These are phyloP conservation scores for Lunularia cruciata DNA, from an alignment of 225 moss, liverwort and hornwort species.

Conservation along the genomic window DNA sequence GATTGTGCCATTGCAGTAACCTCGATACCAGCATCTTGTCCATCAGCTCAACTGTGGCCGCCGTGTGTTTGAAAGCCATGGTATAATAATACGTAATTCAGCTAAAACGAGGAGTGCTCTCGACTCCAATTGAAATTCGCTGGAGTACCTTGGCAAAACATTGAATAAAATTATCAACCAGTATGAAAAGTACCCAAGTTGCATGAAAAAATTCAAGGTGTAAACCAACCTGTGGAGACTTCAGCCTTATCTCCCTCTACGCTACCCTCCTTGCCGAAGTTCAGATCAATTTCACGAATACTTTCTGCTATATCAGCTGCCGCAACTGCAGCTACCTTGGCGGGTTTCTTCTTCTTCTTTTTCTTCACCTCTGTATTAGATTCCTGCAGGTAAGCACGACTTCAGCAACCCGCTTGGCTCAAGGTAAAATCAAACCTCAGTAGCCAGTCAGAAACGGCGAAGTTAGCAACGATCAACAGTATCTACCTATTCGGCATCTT, in stretches of 20 bases:
- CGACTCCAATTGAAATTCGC: not conserved
- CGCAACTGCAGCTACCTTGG: constrained; percentile 11
- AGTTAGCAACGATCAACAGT: too few species aligned
- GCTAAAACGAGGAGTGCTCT: not conserved
- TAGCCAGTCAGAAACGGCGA: too few species aligned
- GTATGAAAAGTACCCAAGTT: not conserved
- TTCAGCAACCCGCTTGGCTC: too few species aligned
- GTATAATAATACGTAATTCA: not conserved
- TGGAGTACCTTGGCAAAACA: not conserved
- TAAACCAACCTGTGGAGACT: constrained; percentile 20
- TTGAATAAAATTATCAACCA: not conserved
- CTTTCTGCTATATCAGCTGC: constrained; percentile 20
- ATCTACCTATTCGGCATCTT: too few species aligned
- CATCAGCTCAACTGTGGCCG: not conserved
- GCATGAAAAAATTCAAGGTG: not conserved
- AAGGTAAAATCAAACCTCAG: too few species aligned
- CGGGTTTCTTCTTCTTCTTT: constrained; percentile 41
- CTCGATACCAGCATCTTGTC: not conserved
- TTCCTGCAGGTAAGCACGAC: constrained; percentile 17
- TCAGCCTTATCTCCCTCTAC: constrained; percentile 34
- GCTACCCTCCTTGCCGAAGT: constrained; percentile 22
- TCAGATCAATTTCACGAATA: constrained; percentile 22
- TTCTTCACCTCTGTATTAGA: constrained; percentile 31
- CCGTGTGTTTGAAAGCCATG: not conserved
- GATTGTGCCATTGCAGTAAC: not conserved